Conservation (phyloP, 129 eudicot species). For the Kitagawia praeruptora region DNA sequence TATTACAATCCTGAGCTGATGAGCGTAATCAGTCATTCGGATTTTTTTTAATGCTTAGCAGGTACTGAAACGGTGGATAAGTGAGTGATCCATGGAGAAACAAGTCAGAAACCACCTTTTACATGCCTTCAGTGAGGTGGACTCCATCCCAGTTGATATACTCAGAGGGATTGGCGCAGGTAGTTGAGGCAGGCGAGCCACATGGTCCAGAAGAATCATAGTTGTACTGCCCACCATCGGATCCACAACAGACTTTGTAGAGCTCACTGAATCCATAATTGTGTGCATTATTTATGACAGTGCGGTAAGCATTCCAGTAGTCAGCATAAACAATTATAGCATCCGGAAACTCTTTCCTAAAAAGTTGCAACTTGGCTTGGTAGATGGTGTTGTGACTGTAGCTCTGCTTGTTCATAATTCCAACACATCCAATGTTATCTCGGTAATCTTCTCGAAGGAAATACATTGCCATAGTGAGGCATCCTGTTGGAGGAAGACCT, state of each 20-base stretch:
- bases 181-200: slow-evolving; percentile 52
- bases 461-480: slow-evolving; percentile 60
- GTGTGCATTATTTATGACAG: slow-evolving; percentile 33
- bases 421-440: slow-evolving; percentile 58
- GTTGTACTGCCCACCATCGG: slow-evolving; percentile 50
- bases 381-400: slow-evolving; percentile 51
- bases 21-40: slow-evolving; percentile 15
- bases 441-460: slow-evolving; percentile 40
- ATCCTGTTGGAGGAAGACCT: slow-evolving; percentile 81
- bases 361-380: slow-evolving; percentile 34
- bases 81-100: slow-evolving; percentile 41
- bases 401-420: slow-evolving; percentile 40
- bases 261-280: slow-evolving; percentile 65
- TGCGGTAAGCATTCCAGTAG: slow-evolving; percentile 48
- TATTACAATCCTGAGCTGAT: not conserved
- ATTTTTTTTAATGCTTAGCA: slow-evolving; percentile 33
- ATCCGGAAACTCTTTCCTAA: slow-evolving; percentile 40
- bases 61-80: slow-evolving; percentile 40
- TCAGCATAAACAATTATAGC: slow-evolving; percentile 54
- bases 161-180: slow-evolving; percentile 54
- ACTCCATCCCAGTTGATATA: slow-evolving; percentile 95
- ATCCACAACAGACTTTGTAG: slow-evolving; percentile 73
- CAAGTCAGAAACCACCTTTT: slow-evolving; percentile 42
- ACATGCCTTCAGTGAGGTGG: slow-evolving; percentile 81
- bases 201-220: slow-evolving; percentile 38